Evolutionary conservation across 306 rosid genomes (phyloP).

Genomic region (Lotus japonicus): DNA sequence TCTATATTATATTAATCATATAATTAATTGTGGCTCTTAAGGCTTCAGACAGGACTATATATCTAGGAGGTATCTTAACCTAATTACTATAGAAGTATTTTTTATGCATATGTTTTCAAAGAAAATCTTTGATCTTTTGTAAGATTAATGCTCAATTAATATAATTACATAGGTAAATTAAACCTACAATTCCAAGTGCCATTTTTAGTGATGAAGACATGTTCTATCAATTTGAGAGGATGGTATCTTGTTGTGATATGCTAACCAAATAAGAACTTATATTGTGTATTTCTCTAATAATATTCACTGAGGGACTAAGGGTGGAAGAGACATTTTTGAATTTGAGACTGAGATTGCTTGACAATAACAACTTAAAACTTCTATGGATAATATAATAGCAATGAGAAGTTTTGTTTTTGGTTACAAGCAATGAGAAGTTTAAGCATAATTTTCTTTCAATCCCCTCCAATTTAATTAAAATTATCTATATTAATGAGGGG

Average conservation of each 20-base stretch:
- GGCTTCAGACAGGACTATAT: constrained; percentile 14
- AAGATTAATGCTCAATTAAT: neutral
- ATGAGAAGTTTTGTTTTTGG: neutral
- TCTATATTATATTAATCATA: constrained; percentile 5
- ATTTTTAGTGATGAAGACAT: neutral
- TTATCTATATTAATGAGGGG: neutral
- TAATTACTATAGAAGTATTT: neutral
- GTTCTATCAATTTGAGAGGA: neutral
- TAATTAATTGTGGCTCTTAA: neutral
- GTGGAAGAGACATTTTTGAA: constrained; percentile 1
- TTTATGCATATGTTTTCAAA: neutral
- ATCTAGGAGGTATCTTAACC: neutral
- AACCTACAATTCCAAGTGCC: neutral
- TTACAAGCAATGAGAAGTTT: neutral
- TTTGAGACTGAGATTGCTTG: constrained; percentile 11
- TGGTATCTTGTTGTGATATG: neutral
- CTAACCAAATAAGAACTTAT: neutral
- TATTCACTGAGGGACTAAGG: neutral
- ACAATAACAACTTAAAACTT: neutral
- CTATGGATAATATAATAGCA: neutral
- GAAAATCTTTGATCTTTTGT: neutral
- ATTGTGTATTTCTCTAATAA: neutral
- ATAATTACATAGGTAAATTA: neutral
- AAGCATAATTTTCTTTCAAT: neutral
- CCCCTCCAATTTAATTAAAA: neutral